Conservation (phyloP, 2,329 filamentous ascomycete genomes). For the Proliferodiscus dingleyae region DNA sequence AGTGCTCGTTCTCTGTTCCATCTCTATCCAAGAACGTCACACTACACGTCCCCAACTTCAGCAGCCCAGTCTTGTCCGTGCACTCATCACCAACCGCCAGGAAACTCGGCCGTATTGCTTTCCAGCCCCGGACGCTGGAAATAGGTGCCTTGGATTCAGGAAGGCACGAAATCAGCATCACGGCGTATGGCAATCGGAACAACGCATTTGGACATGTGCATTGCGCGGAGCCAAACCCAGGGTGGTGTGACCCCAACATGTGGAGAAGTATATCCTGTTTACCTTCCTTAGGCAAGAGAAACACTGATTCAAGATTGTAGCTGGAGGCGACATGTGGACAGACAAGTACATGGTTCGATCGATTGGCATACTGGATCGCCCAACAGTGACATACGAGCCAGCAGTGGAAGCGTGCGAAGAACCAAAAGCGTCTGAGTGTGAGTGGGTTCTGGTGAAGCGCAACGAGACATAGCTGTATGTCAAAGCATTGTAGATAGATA, state of each 20-base stretch:
- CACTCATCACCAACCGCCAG: not conserved
- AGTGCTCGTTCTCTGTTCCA: constrained; percentile 11
- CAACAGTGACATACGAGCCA: constrained; percentile 7
- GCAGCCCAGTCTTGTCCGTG: constrained; percentile 23
- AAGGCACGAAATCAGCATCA: constrained; percentile 19
- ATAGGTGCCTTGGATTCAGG: constrained; percentile 16
- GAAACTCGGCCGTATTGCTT: constrained; percentile 23
- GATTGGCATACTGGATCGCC: constrained; percentile 16
- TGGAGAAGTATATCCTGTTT: constrained; percentile 23
- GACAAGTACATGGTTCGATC: constrained; percentile 19
- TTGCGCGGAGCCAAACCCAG: constrained; percentile 20
- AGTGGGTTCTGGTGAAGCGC: too few species aligned
- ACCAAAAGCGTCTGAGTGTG: too few species aligned
- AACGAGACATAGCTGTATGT: too few species aligned
- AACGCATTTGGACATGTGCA: constrained; percentile 30
- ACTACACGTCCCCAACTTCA: constrained; percentile 22
- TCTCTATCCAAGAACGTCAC: constrained; percentile 1
- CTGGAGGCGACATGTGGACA: constrained; percentile 22
- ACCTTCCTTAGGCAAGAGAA: not conserved
- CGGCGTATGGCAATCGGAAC: constrained; percentile 28
- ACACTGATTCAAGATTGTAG: constrained; percentile 7
- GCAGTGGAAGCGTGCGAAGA: not conserved
- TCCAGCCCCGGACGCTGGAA: constrained; percentile 23
- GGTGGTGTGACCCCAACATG: constrained; percentile 20
- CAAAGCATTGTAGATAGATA: too few species aligned